Evolutionary conservation across 2,329 filamentous ascomycete genomes (phyloP).

Genomic region (Aspergillus ustus): DNA sequence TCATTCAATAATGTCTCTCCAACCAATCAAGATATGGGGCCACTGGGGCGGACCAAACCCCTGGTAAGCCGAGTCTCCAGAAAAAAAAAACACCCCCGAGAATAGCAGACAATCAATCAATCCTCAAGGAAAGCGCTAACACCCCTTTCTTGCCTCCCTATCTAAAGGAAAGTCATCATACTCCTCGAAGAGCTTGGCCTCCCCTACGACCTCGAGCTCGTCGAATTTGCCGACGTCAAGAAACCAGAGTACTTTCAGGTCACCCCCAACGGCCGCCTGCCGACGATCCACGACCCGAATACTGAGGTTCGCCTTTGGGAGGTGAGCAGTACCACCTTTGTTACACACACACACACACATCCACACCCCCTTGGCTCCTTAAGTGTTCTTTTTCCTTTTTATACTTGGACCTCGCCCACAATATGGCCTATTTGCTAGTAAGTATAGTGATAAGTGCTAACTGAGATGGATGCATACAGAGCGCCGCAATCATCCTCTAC

Average conservation of each 20-base stretch:
- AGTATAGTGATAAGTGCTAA: no score
- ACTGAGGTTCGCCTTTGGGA: slow-evolving; percentile 46
- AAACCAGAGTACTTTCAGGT: slow-evolving; percentile 22
- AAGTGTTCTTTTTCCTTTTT: no score
- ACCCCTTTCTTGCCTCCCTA: no score
- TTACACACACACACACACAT: no score
- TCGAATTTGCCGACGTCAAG: slow-evolving; percentile 32
- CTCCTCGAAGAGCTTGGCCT: slow-evolving; percentile 33
- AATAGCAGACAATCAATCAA: no score
- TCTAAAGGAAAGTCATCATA: slow-evolving; percentile 30
- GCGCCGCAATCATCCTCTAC: slow-evolving; percentile 45
- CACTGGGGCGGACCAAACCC: slow-evolving; percentile 26
- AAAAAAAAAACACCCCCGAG: no score
- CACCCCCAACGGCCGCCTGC: slow-evolving; percentile 36
- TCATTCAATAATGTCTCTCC: no score
- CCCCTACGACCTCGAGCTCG: slow-evolving; percentile 27
- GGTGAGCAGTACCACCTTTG: slow-evolving; percentile 30
- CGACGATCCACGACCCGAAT: slow-evolving; percentile 37
- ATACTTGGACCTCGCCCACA: no score
- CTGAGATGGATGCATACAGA: no score
- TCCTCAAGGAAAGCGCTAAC: no score
- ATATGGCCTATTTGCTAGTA: no score
- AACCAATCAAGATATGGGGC: slow-evolving; percentile 14
- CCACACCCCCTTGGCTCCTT: no score
- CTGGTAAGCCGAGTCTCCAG: slow-evolving; percentile 7